Percentiles rank a stretch among this genome's conserved stretches.
phyloP scores from a whole-genome alignment of 768 basidiomycete genomes.

The Mycena venus region DNA sequence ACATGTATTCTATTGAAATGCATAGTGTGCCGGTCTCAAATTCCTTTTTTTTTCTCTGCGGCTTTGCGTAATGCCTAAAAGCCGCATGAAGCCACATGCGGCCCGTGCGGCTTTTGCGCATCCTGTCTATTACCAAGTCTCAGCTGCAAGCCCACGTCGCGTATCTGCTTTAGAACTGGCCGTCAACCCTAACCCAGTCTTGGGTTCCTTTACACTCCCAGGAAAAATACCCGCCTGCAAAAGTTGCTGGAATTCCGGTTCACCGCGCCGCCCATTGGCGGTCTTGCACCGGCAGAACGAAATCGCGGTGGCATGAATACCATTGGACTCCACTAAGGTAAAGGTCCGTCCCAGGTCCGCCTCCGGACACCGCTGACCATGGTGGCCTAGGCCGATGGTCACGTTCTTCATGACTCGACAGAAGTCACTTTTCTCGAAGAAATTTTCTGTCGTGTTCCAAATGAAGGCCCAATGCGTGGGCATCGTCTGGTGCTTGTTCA shows the following conservation, averaged over 20 bases:
- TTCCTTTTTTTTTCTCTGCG: too few species aligned
- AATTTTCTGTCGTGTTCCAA: not conserved
- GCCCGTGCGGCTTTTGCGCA: too few species aligned
- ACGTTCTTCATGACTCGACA: conserved; percentile 2
- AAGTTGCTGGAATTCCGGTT: conserved; percentile 10
- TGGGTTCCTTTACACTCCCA: too few species aligned
- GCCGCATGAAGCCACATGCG: too few species aligned
- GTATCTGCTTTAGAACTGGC: too few species aligned
- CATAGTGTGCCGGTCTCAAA: too few species aligned
- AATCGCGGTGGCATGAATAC: conserved; percentile 25
- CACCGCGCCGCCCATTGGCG: not conserved
- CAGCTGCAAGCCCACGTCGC: too few species aligned
- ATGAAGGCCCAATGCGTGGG: conserved; percentile 19
- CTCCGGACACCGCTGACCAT: conserved; percentile 11
- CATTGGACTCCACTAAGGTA: conserved; percentile 18
- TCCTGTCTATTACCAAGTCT: too few species aligned
- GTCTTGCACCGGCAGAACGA: conserved; percentile 12
- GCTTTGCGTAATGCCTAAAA: too few species aligned
- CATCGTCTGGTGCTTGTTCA: too few species aligned
- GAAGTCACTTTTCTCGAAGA: conserved; percentile 11
- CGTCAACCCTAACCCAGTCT: too few species aligned
- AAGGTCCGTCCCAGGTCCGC: not conserved
- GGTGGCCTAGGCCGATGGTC: not conserved
- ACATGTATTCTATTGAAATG: too few species aligned
- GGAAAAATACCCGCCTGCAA: conserved; percentile 17